Base-by-base conservation (phyloP, 139 green algal species). In the Eudorina sp. region DNA sequence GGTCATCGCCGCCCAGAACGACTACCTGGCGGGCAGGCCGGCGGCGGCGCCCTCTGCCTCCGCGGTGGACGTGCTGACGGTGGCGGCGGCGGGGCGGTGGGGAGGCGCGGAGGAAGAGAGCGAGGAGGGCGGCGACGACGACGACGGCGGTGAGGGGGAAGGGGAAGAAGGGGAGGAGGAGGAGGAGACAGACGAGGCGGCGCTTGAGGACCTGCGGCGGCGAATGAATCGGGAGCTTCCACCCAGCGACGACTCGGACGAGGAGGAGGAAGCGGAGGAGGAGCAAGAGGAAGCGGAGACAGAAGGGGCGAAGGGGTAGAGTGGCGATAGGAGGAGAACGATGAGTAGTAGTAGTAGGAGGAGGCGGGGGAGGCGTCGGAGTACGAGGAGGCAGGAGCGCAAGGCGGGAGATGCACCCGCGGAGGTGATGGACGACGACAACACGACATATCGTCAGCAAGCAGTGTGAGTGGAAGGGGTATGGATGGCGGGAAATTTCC, bases 1-100 rank as follows among this genome's bases (percentile, higher is more conserved):
- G 18, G 94, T 99, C 23, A 97, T 99, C 40, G 88, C 79, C 21
- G 93, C 94, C 34, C 97, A 99, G 91, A 91, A 94, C 8, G 77
- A 73, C 19, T 97, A 93, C 80, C 83, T 98, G 53, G 36, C 70
- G 74, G 79, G 88, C 66, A 86, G 43, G 69, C 80, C 80, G 77
- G 41, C 34, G 51, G 77, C 60, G 53, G 66, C 29, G 81, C 72
- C 3, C 45, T 69, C 51, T 79, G 77, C 8, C 36, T 69, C 60
- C 84, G 55, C 45, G 51, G 29, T 25, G 53, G 55, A 41, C 40
- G 38, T 41, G 66, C 38, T 55, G 73, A 41, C 0, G 51, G 69
- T 79, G 83, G 75, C 36, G 48, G 60, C 45, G 68, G 69, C 45
- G 69, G 82, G 58, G 80, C 73, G 16, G 41, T 75, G 70, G 81